Base-by-base conservation (phyloP, 768 basidiomycete species). In the Leucogyrophana mollusca region DNA sequence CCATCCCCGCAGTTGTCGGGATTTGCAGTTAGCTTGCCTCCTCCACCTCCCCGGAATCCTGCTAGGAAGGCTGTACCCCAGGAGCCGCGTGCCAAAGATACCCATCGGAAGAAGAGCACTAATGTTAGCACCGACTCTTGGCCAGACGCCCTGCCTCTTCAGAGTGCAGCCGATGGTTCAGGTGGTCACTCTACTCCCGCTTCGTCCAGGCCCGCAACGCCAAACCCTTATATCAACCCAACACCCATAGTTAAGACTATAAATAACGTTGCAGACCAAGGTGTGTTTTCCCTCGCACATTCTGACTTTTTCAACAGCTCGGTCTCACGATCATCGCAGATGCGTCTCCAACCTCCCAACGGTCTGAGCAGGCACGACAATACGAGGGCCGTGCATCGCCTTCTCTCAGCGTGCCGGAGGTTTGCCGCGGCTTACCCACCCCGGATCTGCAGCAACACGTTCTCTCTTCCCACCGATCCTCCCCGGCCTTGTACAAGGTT, bases 191-290 rank as follows among this genome's bases (percentile, higher is more conserved):
- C 59, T 9, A 30, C 36, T 35, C 27, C 50, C 10, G 27, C 32
- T 23, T 49, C 53, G 21, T 64, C 64, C 0, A 55, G 58, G 25
- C 46, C 54, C 1, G 52, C 41, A 4, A 59, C 61, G 1, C 50
- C 57, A 22, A 71, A 70, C 47, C 67, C 69, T 10, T 69, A 61
- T 45, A 59, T 71, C 50, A 71, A 71, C 48, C 69, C 70, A 1
- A 49, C 69, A 4, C 72, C 72, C 16, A 25, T 51, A 25, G 16
- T 61, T 25, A 21, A 14, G 3, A 30, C 48, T 42, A 25, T 50
- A 36, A 36, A 53, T 38, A 46, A 51, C 13, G 22, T 41, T 16
- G 48, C 36, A 14, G 27, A 17, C 18, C 7, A 14, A 4, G 57
- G 54, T 25, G 22, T 30, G 27, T 30, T 30, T 30, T 13, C 13